Evolutionary conservation across 768 basidiomycete genomes (phyloP).

Genomic region (Tulasnella sp.): DNA sequence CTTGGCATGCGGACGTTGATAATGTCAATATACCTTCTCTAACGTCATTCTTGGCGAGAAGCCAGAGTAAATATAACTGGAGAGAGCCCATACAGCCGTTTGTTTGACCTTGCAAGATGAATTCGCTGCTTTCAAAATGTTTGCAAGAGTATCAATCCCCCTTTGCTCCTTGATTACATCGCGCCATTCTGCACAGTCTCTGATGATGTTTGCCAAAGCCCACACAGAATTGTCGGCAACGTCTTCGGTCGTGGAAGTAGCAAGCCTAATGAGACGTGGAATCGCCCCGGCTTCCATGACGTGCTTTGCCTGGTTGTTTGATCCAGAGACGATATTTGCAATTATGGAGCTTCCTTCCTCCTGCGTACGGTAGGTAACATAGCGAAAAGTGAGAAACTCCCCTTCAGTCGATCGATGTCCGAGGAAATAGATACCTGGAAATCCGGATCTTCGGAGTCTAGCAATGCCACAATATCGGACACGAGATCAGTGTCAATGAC

Average conservation of each 20-base stretch:
- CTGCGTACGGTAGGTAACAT: not conserved
- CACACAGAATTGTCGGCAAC: not conserved
- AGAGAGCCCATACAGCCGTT: not conserved
- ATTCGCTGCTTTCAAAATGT: not conserved
- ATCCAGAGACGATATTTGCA: not conserved
- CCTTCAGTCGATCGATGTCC: not conserved
- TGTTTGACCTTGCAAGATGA: not conserved
- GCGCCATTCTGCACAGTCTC: not conserved
- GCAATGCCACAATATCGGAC: not conserved
- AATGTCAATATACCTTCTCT: not conserved
- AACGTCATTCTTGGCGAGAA: not conserved
- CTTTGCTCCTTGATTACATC: not conserved
- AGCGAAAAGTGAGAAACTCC: not conserved
- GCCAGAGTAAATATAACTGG: not conserved
- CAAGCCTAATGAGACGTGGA: not conserved
- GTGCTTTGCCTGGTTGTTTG: not conserved
- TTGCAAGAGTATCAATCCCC: not conserved
- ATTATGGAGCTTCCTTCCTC: not conserved
- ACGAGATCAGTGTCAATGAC: not conserved
- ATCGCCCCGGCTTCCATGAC: not conserved
- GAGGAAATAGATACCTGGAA: not conserved
- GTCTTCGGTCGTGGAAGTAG: not conserved
- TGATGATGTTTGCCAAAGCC: not conserved
- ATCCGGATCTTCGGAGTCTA: not conserved
- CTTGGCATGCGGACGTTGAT: not conserved